Conservation (phyloP, 257 asterid species). For the Gentiana straminea region DNA sequence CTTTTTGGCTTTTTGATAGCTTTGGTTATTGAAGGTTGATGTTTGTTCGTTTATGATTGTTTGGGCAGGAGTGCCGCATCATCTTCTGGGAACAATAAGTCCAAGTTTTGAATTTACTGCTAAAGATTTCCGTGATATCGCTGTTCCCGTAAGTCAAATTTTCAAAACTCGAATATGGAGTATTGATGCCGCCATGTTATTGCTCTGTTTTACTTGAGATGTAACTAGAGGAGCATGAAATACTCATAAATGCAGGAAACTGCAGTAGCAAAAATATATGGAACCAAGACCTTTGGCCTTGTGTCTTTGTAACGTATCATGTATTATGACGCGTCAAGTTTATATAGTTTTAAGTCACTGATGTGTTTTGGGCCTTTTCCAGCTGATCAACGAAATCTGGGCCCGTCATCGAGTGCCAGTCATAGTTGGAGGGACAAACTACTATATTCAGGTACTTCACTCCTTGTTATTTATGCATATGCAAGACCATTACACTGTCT, state of each 20-base stretch:
- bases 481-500: neutral
- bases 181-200: neutral
- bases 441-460: conserved; percentile 75
- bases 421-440: conserved; percentile 95
- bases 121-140: conserved; percentile 72
- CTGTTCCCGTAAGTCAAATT: conserved; percentile 44
- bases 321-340: neutral
- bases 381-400: conserved; percentile 73
- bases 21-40: neutral
- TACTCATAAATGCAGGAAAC: too few species aligned
- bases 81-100: conserved; percentile 68
- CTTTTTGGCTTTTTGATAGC: neutral
- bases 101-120: conserved; percentile 72
- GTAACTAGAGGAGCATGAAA: too few species aligned
- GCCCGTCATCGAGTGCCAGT: conserved; percentile 81
- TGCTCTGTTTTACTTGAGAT: neutral
- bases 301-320: neutral
- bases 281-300: too few species aligned
- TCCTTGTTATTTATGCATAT: too few species aligned
- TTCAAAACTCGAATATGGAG: neutral
- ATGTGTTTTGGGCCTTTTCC: conserved; percentile 4
- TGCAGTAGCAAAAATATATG: too few species aligned
- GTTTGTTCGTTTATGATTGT: conserved; percentile 4
- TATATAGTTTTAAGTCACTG: neutral
- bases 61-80: conserved; percentile 73